These are phyloP conservation scores for Thelonectria discophora DNA, from an alignment of 2,329 filamentous ascomycete genomes.

Conservation along the genomic window DNA sequence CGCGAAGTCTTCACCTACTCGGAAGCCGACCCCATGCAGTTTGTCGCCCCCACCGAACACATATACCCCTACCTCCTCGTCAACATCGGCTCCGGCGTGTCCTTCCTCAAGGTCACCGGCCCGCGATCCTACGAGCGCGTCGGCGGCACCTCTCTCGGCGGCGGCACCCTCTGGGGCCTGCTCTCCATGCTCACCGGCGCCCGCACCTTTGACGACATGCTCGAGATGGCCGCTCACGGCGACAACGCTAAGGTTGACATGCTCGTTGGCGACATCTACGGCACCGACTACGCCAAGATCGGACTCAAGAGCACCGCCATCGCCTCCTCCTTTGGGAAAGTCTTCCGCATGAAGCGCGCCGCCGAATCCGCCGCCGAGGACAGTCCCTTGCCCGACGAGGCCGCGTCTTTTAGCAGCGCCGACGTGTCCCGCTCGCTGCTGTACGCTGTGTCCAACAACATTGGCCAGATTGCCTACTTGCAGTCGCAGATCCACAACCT, in stretches of 20 bases:
- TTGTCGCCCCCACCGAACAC: constrained; percentile 77
- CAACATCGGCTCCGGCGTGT: constrained; percentile 97
- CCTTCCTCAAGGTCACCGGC: constrained; percentile 95
- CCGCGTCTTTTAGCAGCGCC: constrained; percentile 71
- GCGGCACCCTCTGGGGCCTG: constrained; percentile 97
- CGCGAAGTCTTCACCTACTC: constrained; percentile 97
- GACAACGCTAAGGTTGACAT: constrained; percentile 96
- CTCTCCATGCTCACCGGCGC: constrained; percentile 93
- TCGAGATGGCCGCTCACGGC: constrained; percentile 86
- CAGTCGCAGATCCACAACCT: constrained; percentile 94
- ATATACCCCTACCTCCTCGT: constrained; percentile 98
- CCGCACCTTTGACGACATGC: constrained; percentile 96
- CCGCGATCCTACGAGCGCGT: constrained; percentile 88
- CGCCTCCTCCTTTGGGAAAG: constrained; percentile 95
- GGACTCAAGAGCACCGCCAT: constrained; percentile 96
- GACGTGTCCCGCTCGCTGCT: constrained; percentile 92
- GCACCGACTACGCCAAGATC: constrained; percentile 94
- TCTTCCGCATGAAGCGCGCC: constrained; percentile 89
- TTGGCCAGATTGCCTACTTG: constrained; percentile 97
- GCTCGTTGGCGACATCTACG: constrained; percentile 97
- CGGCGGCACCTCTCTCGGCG: constrained; percentile 92
- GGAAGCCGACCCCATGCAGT: constrained; percentile 89
- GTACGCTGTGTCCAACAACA: constrained; percentile 97
- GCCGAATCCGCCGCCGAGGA: constrained; percentile 84
- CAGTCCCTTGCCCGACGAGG: constrained; percentile 62